These are phyloP conservation scores for Wallacemonas rigidus DNA, from an alignment of 208 protist genomes.

Conservation along the genomic window DNA sequence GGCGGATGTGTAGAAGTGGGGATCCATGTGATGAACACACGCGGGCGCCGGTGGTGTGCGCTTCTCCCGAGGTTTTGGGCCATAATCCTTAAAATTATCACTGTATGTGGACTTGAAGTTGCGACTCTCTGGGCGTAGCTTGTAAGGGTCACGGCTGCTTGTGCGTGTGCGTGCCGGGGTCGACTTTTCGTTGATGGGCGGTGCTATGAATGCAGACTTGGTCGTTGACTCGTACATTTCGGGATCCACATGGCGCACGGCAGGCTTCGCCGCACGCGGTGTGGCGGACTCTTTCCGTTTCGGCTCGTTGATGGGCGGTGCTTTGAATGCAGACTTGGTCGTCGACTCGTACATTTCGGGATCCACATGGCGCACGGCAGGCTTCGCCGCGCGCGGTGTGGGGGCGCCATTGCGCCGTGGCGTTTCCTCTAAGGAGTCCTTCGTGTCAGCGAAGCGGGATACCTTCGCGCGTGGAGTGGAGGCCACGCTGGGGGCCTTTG, in stretches of 20 bases:
- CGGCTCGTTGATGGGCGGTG: not conserved
- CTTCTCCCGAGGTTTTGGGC: conserved; percentile 12
- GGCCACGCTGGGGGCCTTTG: conserved; percentile 4
- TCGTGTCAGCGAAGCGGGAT: conserved; percentile 5
- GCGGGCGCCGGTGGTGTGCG: conserved; percentile 18
- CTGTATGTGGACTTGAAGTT: conserved; percentile 44
- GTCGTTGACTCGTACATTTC: conserved; percentile 6
- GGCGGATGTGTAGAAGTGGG: conserved; percentile 48
- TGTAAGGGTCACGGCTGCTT: conserved; percentile 18
- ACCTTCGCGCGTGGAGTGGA: not conserved
- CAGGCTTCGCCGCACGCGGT: not conserved
- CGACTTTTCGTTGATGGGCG: not conserved
- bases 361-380: conserved; percentile 28
- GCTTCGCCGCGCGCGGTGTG: not conserved
- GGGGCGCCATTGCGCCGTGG: not conserved
- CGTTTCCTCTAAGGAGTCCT: not conserved
- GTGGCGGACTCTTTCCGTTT: not conserved
- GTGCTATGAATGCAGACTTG: conserved; percentile 10
- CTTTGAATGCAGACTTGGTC: conserved; percentile 8
- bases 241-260: conserved; percentile 31
- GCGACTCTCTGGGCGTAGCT: conserved; percentile 21
- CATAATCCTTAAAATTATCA: conserved; percentile 38
- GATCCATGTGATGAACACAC: conserved; percentile 61
- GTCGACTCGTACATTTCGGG: conserved; percentile 13
- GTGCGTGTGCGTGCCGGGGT: not conserved